Evolutionary conservation across 2,329 filamentous ascomycete species (phyloP).

Genomic region (Proliferodiscus dingleyae): DNA sequence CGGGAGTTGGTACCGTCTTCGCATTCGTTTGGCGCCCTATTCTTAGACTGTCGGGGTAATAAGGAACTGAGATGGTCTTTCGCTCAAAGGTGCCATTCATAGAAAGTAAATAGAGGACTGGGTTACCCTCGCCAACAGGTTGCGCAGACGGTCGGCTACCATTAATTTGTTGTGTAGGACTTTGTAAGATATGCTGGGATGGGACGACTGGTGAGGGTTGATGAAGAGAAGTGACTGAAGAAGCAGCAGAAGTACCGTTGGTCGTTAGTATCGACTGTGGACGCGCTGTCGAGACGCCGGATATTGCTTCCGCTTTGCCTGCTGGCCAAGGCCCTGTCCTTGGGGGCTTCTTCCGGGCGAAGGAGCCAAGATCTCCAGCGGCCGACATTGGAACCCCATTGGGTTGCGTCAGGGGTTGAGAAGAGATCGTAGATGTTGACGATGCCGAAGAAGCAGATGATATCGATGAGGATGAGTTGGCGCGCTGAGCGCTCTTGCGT

Average conservation of each 20-base stretch:
- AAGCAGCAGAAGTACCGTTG: slow-evolving; percentile 53
- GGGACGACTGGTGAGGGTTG: slow-evolving; percentile 55
- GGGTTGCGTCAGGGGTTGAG: slow-evolving; percentile 53
- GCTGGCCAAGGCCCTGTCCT: slow-evolving; percentile 55
- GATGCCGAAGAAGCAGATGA: slow-evolving; percentile 58
- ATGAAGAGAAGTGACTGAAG: slow-evolving; percentile 58
- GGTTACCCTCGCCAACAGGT: slow-evolving; percentile 51
- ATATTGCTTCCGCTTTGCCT: slow-evolving; percentile 60
- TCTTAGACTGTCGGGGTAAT: slow-evolving; percentile 85
- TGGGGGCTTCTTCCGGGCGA: slow-evolving; percentile 44
- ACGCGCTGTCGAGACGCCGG: slow-evolving; percentile 56
- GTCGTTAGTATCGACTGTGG: slow-evolving; percentile 57
- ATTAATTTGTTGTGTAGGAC: slow-evolving; percentile 52
- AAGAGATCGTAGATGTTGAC: slow-evolving; percentile 55
- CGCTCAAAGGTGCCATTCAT: slow-evolving; percentile 96
- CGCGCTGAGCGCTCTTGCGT: slow-evolving; percentile 79
- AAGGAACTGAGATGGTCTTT: slow-evolving; percentile 92
- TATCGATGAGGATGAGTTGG: slow-evolving; percentile 86
- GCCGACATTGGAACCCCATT: slow-evolving; percentile 47
- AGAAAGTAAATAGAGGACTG: slow-evolving; percentile 79
- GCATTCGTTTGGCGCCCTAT: slow-evolving; percentile 97
- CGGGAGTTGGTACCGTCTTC: slow-evolving; percentile 84
- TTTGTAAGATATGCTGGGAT: slow-evolving; percentile 65
- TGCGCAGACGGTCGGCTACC: slow-evolving; percentile 41
- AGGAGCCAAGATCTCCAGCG: slow-evolving; percentile 22